Evolutionary conservation across 2,329 filamentous ascomycete genomes (phyloP).

Genomic region (Dendryphion nanum): DNA sequence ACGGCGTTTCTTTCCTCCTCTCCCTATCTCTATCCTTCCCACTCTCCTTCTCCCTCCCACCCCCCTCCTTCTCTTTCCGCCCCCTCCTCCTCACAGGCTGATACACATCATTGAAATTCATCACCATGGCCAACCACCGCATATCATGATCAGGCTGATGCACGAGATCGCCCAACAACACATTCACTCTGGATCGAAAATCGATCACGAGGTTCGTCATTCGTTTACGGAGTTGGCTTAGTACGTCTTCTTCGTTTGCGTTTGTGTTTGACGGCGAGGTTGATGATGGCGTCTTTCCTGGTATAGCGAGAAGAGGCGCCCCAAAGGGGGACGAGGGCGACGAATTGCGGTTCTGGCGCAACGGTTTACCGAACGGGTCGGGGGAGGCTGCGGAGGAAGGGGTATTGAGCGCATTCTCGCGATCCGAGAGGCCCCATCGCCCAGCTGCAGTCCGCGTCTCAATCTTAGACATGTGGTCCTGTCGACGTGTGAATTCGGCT

Average conservation of each 20-base stretch:
- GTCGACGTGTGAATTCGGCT: conserved; percentile 87
- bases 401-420: conserved; percentile 26
- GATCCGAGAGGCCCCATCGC: conserved; percentile 62
- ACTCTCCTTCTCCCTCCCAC: neutral
- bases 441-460: conserved; percentile 65
- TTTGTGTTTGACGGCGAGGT: conserved; percentile 13
- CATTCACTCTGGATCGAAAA: conserved; percentile 74
- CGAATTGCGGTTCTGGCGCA: conserved; percentile 16
- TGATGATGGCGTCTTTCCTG: conserved; percentile 12
- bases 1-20: conserved; percentile 22
- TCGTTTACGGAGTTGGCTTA: conserved; percentile 73
- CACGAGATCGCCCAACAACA: conserved; percentile 83
- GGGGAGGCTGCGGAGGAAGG: conserved; percentile 13
- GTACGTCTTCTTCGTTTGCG: conserved; percentile 59
- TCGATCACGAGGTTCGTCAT: conserved; percentile 70
- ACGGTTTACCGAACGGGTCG: conserved; percentile 21
- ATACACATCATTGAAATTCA: conserved; percentile 99
- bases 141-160: conserved; percentile 95
- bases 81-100: conserved; percentile 69
- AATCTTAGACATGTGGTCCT: conserved; percentile 75
- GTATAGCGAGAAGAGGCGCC: conserved; percentile 36
- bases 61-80: conserved; percentile 12
- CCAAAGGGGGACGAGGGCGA: conserved; percentile 44
- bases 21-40: neutral
- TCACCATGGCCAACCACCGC: conserved; percentile 90